Base-by-base conservation (phyloP, 192 early-diverging fungal species). In the Coemansia sp. region DNA sequence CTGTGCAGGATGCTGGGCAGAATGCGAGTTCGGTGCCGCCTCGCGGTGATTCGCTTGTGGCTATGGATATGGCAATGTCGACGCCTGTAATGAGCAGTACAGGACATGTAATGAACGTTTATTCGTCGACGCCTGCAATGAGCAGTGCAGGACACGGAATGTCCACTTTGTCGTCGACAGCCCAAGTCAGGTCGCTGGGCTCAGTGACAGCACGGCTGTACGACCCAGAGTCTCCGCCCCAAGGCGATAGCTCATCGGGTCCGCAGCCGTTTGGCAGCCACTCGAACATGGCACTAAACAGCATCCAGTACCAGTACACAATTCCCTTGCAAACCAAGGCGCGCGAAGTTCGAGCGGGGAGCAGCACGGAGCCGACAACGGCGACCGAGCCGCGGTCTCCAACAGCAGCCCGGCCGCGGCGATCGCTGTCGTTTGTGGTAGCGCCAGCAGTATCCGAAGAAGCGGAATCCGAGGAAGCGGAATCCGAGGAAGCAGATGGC, bases 301-400 rank as follows among this genome's bases (percentile, higher is more conserved):
- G 64, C 71, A 70, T 79, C 53, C 76, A 73, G 49, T 79, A 79
- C 68, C 64, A 79, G 47, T 57, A 79, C 49, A 70, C 71, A 3
- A 21, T 43, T 1, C 25, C 47, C 1, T 29, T 47, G 7, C 45
- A 10, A 35, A 7, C 32, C 32, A 35, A 8, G 25, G 4, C 29
- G 19, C 59, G 25, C 12, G 59, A 21, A 32, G 10, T 27, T 5
- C 24, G 59, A 17, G 45, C 27, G 11, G 59, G 11, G 15, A 57
- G 55, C 11, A 37, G 4, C n/a, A n/a, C 29, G 0, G 55, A 29
- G 35, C n/a, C 35, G 9, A 27, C 53, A 14, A 49, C 48, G 48
- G 48, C n/a, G 48, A n/a, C 41, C 41, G 53, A 29, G 37, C n/a
- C 25, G 14, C 21, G 50, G 37, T 60, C 57, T 15, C 50, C 38